Conservation (phyloP, 371 early-diverging fungal genomes). For the Capillidium rhysosporum region DNA sequence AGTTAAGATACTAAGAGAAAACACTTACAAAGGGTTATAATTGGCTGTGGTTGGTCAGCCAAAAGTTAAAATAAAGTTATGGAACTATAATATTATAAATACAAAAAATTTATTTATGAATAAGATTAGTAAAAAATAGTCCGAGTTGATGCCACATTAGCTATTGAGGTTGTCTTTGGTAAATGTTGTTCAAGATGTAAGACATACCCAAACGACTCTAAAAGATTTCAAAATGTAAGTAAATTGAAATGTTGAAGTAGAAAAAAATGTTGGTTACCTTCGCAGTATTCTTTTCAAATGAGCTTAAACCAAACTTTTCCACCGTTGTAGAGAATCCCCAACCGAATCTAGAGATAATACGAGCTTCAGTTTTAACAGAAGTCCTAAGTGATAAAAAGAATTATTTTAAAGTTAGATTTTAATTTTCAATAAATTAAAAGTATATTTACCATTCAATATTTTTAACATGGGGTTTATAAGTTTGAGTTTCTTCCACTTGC, state of each 20-base stretch:
- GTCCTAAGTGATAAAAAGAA: conserved; percentile 20
- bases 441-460: conserved; percentile 21
- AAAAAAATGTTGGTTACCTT: conserved; percentile 22
- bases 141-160: too few species aligned
- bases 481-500: conserved; percentile 82
- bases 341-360: conserved; percentile 69
- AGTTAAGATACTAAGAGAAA: too few species aligned
- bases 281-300: conserved; percentile 62
- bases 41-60: too few species aligned
- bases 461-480: conserved; percentile 31
- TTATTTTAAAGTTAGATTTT: not conserved
- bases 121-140: too few species aligned
- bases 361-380: conserved; percentile 57
- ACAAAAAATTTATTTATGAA: too few species aligned
- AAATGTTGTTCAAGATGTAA: conserved; percentile 23
- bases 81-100: too few species aligned
- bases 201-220: conserved; percentile 74
- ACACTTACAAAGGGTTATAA: too few species aligned
- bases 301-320: conserved; percentile 74
- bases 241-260: not conserved
- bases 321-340: conserved; percentile 65
- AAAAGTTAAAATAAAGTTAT: too few species aligned
- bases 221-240: not conserved
- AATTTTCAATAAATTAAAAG: too few species aligned
- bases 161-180: too few species aligned